phyloP scores from a whole-genome alignment of 352 stramenopile genomes.

The Paralagenidium karlingii region DNA sequence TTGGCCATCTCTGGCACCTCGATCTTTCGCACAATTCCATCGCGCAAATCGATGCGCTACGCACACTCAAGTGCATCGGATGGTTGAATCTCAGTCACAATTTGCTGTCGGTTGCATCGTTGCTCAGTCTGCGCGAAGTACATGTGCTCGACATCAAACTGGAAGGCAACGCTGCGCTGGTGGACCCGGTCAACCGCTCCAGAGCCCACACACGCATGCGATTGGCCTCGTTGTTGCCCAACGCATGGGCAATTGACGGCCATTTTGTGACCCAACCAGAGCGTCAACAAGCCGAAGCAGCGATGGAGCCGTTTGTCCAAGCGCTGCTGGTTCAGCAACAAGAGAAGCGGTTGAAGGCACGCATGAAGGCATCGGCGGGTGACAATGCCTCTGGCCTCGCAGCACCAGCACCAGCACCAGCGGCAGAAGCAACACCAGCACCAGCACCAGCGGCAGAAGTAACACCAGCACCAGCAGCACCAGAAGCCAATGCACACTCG shows the following conservation, averaged over 20 bases:
- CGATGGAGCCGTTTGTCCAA: no score
- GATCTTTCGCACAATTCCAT: no score
- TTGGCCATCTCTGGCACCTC: no score
- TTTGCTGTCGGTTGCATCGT: conserved; percentile 26
- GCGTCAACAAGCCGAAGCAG: conserved; percentile 19
- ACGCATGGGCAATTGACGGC: conserved; percentile 40
- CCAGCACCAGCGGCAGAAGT: no score
- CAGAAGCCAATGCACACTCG: no score
- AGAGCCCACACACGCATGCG: conserved; percentile 12
- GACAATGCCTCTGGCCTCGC: no score
- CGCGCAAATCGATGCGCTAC: conserved; percentile 21
- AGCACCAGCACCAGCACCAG: no score
- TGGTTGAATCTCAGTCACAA: conserved; percentile 39
- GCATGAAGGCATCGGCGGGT: no score
- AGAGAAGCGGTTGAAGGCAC: no score
- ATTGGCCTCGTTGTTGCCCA: conserved; percentile 30
- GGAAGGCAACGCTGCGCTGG: conserved; percentile 17
- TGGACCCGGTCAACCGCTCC: conserved; percentile 7
- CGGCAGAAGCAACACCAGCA: no score
- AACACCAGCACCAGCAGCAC: no score
- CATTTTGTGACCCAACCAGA: conserved; percentile 36
- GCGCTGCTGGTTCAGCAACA: no score
- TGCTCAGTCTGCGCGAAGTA: conserved; percentile 32
- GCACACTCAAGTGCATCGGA: conserved; percentile 28
- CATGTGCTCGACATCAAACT: conserved; percentile 40